Percentiles rank a stretch among this genome's conserved stretches.
These are phyloP conservation scores for Linnemannia elongata DNA, from an alignment of 192 early-diverging fungal genomes.

Conservation along the genomic window DNA sequence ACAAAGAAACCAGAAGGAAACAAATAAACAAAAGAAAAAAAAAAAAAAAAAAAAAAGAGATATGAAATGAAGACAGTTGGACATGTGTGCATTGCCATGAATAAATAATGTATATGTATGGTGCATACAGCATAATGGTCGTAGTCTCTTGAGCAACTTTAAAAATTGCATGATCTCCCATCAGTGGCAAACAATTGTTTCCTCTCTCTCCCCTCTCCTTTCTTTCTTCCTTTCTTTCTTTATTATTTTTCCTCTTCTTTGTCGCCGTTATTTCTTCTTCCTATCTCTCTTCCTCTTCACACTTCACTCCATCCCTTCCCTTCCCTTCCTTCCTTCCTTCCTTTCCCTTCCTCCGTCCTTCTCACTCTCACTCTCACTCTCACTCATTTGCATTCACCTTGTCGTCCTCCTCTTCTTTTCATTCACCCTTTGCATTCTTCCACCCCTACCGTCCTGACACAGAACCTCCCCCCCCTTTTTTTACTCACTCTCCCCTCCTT, in stretches of 20 bases:
- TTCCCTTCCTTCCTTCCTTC: background rate
- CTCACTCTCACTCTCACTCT: slow-evolving; percentile 11
- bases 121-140: too few relatives aligned
- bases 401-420: background rate
- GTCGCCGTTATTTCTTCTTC: background rate
- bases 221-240: background rate
- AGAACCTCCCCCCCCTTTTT: too few relatives aligned
- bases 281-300: background rate
- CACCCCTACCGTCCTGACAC: background rate
- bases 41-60: too few relatives aligned
- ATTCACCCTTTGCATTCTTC: background rate
- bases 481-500: too few relatives aligned
- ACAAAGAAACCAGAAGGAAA: too few relatives aligned
- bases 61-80: too few relatives aligned
- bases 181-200: background rate
- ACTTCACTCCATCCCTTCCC: background rate
- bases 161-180: background rate
- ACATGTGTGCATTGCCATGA: too few relatives aligned
- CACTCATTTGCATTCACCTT: background rate
- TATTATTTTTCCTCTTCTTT: background rate
- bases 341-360: background rate
- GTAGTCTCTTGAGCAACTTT: too few relatives aligned
- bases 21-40: too few relatives aligned
- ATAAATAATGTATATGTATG: too few relatives aligned
- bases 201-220: background rate